These are phyloP conservation scores for Stentor coeruleus DNA, from an alignment of 73 alveolate genomes.

Conservation along the genomic window DNA sequence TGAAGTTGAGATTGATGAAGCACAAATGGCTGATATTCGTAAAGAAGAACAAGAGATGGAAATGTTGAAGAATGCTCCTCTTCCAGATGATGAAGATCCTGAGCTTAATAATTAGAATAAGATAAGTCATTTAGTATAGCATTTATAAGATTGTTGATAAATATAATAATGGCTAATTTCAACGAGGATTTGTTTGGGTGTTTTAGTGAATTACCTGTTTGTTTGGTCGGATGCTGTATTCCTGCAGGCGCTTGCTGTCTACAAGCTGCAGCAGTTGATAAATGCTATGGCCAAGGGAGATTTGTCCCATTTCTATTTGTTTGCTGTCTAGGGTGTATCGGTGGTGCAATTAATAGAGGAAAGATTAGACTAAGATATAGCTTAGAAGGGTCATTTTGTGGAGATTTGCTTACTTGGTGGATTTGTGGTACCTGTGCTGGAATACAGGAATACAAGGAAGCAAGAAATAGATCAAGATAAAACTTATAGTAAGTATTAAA, in stretches of 20 bases:
- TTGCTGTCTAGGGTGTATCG: not conserved
- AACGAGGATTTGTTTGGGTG: not conserved
- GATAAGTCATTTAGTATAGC: too few species aligned
- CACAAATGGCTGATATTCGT: slow-evolving; percentile 60
- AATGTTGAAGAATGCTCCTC: slow-evolving; percentile 41
- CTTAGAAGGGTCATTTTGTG: not conserved
- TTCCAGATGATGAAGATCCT: slow-evolving; percentile 89
- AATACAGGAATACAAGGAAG: not conserved
- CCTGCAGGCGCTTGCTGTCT: not conserved
- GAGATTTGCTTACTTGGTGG: not conserved
- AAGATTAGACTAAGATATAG: not conserved
- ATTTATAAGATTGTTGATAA: too few species aligned
- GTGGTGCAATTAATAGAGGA: not conserved
- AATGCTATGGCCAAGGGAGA: not conserved
- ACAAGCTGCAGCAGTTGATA: not conserved
- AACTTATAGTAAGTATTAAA: too few species aligned
- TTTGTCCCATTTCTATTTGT: not conserved
- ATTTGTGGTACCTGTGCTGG: not conserved
- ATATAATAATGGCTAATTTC: not conserved
- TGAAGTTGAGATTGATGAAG: slow-evolving; percentile 68
- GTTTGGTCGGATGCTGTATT: not conserved
- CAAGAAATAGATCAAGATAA: not conserved
- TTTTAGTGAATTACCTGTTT: not conserved
- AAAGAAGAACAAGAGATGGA: slow-evolving; percentile 71
- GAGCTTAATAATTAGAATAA: too few species aligned